Conservation (phyloP, 495 filamentous ascomycete genomes). For the Aspergillus cavernicola region DNA sequence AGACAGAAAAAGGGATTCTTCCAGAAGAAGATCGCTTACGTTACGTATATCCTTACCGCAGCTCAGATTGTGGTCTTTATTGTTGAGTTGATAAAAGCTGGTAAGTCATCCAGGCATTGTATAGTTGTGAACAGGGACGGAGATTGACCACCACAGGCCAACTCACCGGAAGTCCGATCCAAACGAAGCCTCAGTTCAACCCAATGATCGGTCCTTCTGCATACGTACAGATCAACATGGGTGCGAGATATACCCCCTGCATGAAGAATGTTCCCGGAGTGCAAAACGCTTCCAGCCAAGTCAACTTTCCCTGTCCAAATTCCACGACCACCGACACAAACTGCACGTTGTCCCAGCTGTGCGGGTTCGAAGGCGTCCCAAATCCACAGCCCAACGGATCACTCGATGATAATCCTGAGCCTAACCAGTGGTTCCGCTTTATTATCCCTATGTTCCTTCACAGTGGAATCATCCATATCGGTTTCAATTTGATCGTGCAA, state of each 20-base stretch:
- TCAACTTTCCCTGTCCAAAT: slow-evolving; percentile 73
- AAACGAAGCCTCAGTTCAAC: slow-evolving; percentile 83
- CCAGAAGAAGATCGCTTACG: slow-evolving; percentile 66
- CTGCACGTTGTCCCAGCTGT: slow-evolving; percentile 74
- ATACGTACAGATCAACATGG: slow-evolving; percentile 93
- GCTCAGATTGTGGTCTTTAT: slow-evolving; percentile 87
- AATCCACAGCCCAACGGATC: slow-evolving; percentile 47
- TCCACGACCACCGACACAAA: slow-evolving; percentile 53
- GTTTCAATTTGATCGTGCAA: slow-evolving; percentile 90
- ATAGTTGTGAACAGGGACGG: neutral
- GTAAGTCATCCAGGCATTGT: slow-evolving; percentile 41
- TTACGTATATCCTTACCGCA: slow-evolving; percentile 74
- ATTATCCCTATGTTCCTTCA: slow-evolving; percentile 95
- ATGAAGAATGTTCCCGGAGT: slow-evolving; percentile 79
- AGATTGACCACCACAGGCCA: slow-evolving; percentile 25
- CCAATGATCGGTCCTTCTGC: slow-evolving; percentile 94
- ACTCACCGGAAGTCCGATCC: slow-evolving; percentile 64
- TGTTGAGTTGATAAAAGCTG: slow-evolving; percentile 77
- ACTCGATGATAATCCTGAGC: slow-evolving; percentile 47
- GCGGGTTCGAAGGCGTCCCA: slow-evolving; percentile 72
- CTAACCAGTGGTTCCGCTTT: slow-evolving; percentile 96
- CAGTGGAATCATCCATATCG: slow-evolving; percentile 88
- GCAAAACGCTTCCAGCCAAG: slow-evolving; percentile 49
- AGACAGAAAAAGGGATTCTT: slow-evolving; percentile 48
- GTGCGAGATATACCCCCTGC: slow-evolving; percentile 85